phyloP scores from a whole-genome alignment of 2,329 filamentous ascomycete genomes.

The Xylariomycetidae sp. region DNA sequence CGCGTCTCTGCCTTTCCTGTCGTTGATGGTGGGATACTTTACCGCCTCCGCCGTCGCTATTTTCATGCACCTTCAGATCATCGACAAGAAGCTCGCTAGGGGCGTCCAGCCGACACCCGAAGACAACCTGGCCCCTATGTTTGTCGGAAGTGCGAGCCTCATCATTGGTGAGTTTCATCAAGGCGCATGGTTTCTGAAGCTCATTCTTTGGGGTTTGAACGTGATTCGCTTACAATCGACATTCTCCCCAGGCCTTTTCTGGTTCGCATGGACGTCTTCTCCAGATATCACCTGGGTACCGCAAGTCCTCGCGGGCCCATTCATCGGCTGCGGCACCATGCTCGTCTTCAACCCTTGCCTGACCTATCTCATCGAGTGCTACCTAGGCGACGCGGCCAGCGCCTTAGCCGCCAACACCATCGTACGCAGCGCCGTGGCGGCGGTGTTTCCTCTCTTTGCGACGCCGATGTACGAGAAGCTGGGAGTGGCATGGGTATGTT shows the following conservation, averaged over 20 bases:
- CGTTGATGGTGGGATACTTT: too few relatives aligned
- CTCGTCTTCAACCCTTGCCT: neutral
- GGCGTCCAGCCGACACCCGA: too few relatives aligned
- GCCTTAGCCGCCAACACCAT: slow-evolving; percentile 1
- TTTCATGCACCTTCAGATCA: neutral
- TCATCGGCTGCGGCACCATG: neutral
- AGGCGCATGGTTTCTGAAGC: neutral
- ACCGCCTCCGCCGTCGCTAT: too few relatives aligned
- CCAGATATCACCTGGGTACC: neutral
- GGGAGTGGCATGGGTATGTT: slow-evolving; percentile 4
- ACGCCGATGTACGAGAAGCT: slow-evolving; percentile 2
- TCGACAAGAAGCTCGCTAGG: too few relatives aligned
- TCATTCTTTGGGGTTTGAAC: neutral
- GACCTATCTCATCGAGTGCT: slow-evolving; percentile 4
- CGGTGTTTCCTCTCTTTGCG: slow-evolving; percentile 4
- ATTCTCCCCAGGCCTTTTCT: slow-evolving; percentile 1
- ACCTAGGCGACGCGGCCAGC: slow-evolving; percentile 1
- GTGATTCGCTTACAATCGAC: neutral
- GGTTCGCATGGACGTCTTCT: slow-evolving; percentile 5
- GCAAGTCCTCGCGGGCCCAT: neutral
- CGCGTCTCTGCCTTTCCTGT: too few relatives aligned
- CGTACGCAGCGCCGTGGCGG: slow-evolving; percentile 1
- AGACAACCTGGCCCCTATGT: too few relatives aligned
- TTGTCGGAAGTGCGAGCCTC: too few relatives aligned
- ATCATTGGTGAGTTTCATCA: neutral